Conservation (phyloP, 2,329 filamentous ascomycete species). For the Alternaria postmessia region DNA sequence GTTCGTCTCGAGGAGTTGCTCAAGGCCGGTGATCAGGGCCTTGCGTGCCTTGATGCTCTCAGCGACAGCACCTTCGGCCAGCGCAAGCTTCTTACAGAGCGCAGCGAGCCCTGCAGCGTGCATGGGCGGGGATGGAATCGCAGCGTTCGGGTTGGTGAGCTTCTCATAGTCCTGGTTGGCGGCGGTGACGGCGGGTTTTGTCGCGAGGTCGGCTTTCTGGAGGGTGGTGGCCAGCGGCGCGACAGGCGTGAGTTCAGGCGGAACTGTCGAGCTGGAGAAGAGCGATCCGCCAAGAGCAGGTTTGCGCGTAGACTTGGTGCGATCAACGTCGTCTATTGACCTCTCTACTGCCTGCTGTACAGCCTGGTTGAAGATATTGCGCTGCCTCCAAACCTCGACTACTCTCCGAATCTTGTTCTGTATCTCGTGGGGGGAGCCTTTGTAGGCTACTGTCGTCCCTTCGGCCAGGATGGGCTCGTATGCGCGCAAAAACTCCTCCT, state of each 20-base stretch:
- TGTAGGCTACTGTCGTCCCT: conserved; percentile 89
- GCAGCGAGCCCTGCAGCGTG: conserved; percentile 89
- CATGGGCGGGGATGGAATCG: conserved; percentile 82
- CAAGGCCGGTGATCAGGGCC: conserved; percentile 78
- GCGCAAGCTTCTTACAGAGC: conserved; percentile 86
- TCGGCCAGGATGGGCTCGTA: conserved; percentile 93
- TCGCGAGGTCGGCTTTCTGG: conserved; percentile 73
- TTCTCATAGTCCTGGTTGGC: conserved; percentile 87
- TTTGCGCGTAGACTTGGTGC: conserved; percentile 62
- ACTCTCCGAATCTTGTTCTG: conserved; percentile 88
- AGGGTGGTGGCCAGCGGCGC: conserved; percentile 76
- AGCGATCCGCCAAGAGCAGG: conserved; percentile 72
- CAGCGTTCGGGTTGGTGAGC: conserved; percentile 73
- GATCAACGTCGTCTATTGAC: conserved; percentile 73
- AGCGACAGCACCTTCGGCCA: conserved; percentile 86
- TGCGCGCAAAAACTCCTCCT: conserved; percentile 89
- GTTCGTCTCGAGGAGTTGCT: conserved; percentile 81
- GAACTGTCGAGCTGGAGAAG: conserved; percentile 70
- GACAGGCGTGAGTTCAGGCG: conserved; percentile 79
- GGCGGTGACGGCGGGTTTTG: conserved; percentile 71
- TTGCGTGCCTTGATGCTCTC: conserved; percentile 88
- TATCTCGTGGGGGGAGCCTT: conserved; percentile 80
- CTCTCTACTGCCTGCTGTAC: conserved; percentile 84
- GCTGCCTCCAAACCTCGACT: conserved; percentile 91
- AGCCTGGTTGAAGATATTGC: conserved; percentile 80